A percentile compares a stretch with the other conserved stretches of the same genome.
Conservation (phyloP, 2,329 filamentous ascomycete genomes). For the Leptodontidium sp. region DNA sequence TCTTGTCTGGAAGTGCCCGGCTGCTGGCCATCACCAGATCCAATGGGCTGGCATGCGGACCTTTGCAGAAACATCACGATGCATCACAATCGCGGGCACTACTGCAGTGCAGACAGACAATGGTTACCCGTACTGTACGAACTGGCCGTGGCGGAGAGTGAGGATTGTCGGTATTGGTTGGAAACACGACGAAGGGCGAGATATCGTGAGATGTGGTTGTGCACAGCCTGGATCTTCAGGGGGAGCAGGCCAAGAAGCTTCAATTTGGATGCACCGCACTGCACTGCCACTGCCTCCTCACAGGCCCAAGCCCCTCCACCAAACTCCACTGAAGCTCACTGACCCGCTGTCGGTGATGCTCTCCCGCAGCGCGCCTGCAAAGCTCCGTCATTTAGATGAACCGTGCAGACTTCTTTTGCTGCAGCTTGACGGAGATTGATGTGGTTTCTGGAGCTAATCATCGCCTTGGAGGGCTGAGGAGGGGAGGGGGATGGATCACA, state of each 20-base stretch:
- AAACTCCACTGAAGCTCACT: constrained; percentile 5
- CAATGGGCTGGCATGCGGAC: constrained; percentile 15
- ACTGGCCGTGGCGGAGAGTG: neutral
- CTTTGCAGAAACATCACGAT: constrained; percentile 20
- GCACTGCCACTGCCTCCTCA: constrained; percentile 19
- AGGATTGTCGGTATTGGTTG: neutral
- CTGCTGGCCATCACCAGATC: constrained; percentile 13
- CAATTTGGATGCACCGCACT: neutral
- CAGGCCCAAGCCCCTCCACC: constrained; percentile 3
- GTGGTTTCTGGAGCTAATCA: neutral
- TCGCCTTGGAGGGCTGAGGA: constrained; percentile 22
- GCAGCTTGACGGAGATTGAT: constrained; percentile 12
- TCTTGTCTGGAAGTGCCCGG: constrained; percentile 8
- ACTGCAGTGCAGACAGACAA: constrained; percentile 9
- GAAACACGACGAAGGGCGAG: constrained; percentile 1
- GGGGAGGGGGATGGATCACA: neutral
- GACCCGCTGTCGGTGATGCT: constrained; percentile 21
- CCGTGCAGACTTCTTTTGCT: constrained; percentile 15
- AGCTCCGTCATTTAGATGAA: constrained; percentile 29
- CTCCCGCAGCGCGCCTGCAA: constrained; percentile 14
- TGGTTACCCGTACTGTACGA: neutral
- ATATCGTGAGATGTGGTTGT: neutral
- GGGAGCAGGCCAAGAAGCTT: neutral
- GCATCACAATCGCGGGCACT: constrained; percentile 12
- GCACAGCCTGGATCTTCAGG: constrained; percentile 14